Conservation (phyloP, 2,329 filamentous ascomycete genomes). For the Xylaria multiplex region DNA sequence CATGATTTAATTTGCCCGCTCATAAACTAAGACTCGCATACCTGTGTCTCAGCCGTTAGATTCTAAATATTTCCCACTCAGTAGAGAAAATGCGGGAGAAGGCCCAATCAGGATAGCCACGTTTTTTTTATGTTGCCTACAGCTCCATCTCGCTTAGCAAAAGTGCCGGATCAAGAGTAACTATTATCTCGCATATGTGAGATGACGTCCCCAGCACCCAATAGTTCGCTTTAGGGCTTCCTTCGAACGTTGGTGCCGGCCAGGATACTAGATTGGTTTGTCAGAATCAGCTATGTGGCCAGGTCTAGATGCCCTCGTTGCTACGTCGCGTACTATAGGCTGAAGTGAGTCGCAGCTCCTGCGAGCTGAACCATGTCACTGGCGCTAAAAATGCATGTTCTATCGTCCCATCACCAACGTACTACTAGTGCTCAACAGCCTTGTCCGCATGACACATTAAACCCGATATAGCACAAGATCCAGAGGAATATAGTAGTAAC, state of each 20-base stretch:
- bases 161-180: not conserved
- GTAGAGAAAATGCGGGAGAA: not conserved
- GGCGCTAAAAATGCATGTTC: slow-evolving; percentile 12
- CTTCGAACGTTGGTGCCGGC: slow-evolving; percentile 1
- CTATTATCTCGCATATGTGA: slow-evolving; percentile 16
- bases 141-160: slow-evolving; percentile 21
- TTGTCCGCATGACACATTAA: slow-evolving; percentile 17
- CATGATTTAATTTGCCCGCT: not conserved
- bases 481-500: slow-evolving; percentile 1
- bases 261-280: not conserved
- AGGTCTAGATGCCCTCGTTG: slow-evolving; percentile 16
- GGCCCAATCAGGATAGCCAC: slow-evolving; percentile 10
- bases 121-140: slow-evolving; percentile 2
- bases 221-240: not conserved
- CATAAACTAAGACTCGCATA: not conserved
- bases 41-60: not conserved
- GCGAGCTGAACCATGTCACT: slow-evolving; percentile 24
- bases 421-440: slow-evolving; percentile 1
- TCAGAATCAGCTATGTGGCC: not conserved
- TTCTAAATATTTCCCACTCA: not conserved
- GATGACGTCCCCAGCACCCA: slow-evolving; percentile 22
- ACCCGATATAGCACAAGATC: not conserved
- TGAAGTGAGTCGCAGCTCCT: slow-evolving; percentile 22
- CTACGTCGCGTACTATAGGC: slow-evolving; percentile 25
- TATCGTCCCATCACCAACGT: slow-evolving; percentile 2